Evolutionary conservation across 768 basidiomycete genomes (phyloP).

Genomic region (Boletus bicolor): DNA sequence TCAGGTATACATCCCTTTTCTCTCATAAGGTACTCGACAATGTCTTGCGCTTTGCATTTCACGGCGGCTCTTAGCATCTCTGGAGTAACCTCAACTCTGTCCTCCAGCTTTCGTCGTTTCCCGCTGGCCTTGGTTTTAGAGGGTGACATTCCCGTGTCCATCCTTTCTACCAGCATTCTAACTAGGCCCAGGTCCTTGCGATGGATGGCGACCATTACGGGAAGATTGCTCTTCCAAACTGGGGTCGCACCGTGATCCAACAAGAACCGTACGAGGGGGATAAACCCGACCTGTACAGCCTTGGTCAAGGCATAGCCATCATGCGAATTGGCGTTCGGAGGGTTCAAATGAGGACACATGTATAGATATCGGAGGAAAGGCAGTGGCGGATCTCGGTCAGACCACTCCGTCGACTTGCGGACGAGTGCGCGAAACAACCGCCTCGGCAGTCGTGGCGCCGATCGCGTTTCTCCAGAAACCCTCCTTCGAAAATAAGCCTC

Average conservation of each 20-base stretch:
- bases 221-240: slow-evolving; percentile 51
- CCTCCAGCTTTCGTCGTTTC: slow-evolving; percentile 57
- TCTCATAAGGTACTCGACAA: slow-evolving; percentile 63
- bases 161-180: slow-evolving; percentile 71
- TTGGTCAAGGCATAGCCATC: slow-evolving; percentile 80
- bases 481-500: slow-evolving; percentile 41
- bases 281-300: slow-evolving; percentile 65
- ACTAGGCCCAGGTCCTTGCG: slow-evolving; percentile 66
- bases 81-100: slow-evolving; percentile 51
- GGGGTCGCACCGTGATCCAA: slow-evolving; percentile 75
- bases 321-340: slow-evolving; percentile 60
- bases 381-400: slow-evolving; percentile 51
- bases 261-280: slow-evolving; percentile 66
- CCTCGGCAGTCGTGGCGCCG: slow-evolving; percentile 53
- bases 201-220: slow-evolving; percentile 73
- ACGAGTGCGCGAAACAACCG: slow-evolving; percentile 60
- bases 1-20: slow-evolving; percentile 76
- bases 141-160: slow-evolving; percentile 25
- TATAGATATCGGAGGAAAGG: slow-evolving; percentile 64
- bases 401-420: slow-evolving; percentile 39
- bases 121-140: slow-evolving; percentile 17
- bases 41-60: slow-evolving; percentile 59
- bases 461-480: neutral
- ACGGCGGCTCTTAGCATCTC: slow-evolving; percentile 69
- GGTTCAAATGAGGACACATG: slow-evolving; percentile 34